Conservation (phyloP, 768 basidiomycete genomes). For the Cyclocybe cylindracea region DNA sequence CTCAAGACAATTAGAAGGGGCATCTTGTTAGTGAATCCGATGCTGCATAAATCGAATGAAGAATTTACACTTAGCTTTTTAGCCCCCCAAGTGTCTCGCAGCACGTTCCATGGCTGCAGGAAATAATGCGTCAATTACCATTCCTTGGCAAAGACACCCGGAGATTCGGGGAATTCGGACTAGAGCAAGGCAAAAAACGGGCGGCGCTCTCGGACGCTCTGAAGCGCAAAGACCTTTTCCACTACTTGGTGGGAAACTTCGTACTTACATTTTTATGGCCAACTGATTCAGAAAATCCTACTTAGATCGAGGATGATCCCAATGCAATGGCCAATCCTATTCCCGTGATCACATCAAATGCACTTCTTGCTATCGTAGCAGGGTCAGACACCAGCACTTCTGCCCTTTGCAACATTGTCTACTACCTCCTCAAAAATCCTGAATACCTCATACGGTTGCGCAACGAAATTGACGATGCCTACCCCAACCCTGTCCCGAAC, state of each 20-base stretch:
- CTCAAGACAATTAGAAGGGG: constrained; percentile 16
- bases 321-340: constrained; percentile 5
- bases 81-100: constrained; percentile 22
- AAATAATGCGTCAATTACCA: constrained; percentile 10
- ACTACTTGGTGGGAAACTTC: constrained; percentile 22
- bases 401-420: constrained; percentile 26
- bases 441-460: constrained; percentile 23
- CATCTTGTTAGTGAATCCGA: constrained; percentile 16
- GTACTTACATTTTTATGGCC: background rate
- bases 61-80: background rate
- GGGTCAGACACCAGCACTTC: constrained; percentile 32
- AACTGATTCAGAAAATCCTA: background rate
- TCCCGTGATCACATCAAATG: constrained; percentile 14
- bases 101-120: constrained; percentile 21
- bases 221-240: constrained; percentile 26
- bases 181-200: constrained; percentile 23
- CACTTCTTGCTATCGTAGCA: constrained; percentile 29
- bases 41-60: background rate
- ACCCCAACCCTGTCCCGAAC: constrained; percentile 10
- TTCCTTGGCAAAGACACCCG: constrained; percentile 12
- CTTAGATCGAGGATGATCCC: constrained; percentile 8
- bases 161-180: constrained; percentile 13
- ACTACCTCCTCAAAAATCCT: constrained; percentile 25
- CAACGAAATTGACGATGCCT: constrained; percentile 25
- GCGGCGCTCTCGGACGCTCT: constrained; percentile 6